Conservation (phyloP, 2,329 filamentous ascomycete genomes). For the Xylaria sp. region DNA sequence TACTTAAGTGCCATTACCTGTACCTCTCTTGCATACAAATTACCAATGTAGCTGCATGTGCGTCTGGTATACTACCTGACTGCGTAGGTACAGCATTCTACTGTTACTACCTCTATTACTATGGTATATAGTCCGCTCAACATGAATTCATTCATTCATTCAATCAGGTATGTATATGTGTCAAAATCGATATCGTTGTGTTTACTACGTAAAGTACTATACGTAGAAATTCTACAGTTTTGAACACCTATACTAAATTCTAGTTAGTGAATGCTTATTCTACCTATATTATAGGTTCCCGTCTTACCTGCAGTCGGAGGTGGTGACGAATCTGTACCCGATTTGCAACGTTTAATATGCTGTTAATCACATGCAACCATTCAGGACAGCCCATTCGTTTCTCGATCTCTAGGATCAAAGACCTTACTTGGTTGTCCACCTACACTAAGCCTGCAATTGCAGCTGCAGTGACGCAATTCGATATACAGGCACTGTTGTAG, state of each 20-base stretch:
- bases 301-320: neutral
- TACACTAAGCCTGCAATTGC: neutral
- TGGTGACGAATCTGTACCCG: conserved; percentile 6
- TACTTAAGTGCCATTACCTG: too few species aligned
- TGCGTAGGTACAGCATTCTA: too few species aligned
- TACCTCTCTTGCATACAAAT: conserved; percentile 9
- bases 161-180: neutral
- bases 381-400: neutral
- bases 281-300: neutral
- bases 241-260: too few species aligned
- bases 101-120: too few species aligned
- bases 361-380: neutral
- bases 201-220: too few species aligned
- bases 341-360: neutral
- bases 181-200: too few species aligned
- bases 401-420: neutral
- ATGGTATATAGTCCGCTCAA: neutral
- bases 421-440: neutral
- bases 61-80: too few species aligned
- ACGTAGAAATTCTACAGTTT: too few species aligned
- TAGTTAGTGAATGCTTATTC: neutral
- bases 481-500: neutral
- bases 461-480: neutral
- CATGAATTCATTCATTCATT: neutral
- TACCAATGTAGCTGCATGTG: conserved; percentile 2